These are phyloP conservation scores for Trapa bicornis DNA, from an alignment of 345 rosid species.

Conservation along the genomic window DNA sequence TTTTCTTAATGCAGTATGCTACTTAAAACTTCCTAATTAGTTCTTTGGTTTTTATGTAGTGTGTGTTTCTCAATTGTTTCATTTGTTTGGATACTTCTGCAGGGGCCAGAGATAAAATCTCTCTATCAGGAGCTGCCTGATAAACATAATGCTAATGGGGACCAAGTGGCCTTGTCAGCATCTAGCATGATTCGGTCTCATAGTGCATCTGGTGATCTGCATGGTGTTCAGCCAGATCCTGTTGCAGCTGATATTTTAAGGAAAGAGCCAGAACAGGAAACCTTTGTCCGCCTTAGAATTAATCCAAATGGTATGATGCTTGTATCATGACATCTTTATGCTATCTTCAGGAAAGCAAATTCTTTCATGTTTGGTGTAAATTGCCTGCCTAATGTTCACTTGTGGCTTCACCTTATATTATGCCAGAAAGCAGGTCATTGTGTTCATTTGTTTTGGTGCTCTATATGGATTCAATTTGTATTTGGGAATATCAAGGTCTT, in stretches of 20 bases:
- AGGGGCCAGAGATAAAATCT: constrained; percentile 23
- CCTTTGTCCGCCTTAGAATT: constrained; percentile 73
- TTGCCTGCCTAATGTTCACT: not conserved
- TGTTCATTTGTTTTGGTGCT: not conserved
- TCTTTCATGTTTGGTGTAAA: too few species aligned
- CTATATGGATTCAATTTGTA: not conserved
- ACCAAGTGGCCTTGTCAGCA: constrained; percentile 44
- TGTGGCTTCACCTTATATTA: not conserved
- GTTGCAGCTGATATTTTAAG: constrained; percentile 96
- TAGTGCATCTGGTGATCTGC: constrained; percentile 87
- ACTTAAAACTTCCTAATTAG: not conserved
- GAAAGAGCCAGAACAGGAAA: constrained; percentile 97
- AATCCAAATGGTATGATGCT: constrained; percentile 45
- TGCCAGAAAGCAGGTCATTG: not conserved
- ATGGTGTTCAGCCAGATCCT: constrained; percentile 98
- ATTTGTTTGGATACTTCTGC: constrained; percentile 10
- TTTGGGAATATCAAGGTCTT: not conserved
- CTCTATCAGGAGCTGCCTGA: constrained; percentile 9
- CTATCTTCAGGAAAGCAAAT: not conserved
- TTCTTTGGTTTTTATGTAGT: not conserved
- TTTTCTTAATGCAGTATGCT: not conserved
- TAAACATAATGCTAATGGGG: constrained; percentile 30
- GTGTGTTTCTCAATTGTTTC: constrained; percentile 7
- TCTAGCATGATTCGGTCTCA: constrained; percentile 90
- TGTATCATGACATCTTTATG: not conserved